phyloP scores from a whole-genome alignment of 768 basidiomycete species.

The Agrocybe praecox region DNA sequence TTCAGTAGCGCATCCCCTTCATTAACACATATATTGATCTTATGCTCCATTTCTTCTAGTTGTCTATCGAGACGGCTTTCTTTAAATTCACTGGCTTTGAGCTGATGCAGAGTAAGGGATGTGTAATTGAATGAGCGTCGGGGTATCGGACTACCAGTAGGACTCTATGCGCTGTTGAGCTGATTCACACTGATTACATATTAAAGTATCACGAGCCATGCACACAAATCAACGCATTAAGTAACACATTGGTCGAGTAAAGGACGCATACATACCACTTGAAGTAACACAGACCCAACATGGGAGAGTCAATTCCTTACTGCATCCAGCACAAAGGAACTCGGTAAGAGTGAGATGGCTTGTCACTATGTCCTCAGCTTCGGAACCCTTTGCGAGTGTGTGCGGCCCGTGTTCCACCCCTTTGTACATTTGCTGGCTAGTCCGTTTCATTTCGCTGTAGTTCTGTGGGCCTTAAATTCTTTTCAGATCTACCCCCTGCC shows the following conservation, averaged over 20 bases:
- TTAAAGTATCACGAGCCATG: not conserved
- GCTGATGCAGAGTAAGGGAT: not conserved
- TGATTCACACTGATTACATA: not conserved
- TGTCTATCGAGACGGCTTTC: not conserved
- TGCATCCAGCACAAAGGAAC: constrained; percentile 3
- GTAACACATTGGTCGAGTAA: not conserved
- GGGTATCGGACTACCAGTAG: not conserved
- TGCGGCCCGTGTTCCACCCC: not conserved
- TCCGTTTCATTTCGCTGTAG: not conserved
- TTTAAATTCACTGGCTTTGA: constrained; percentile 1
- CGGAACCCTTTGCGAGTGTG: not conserved
- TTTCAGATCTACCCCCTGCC: not conserved
- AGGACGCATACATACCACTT: not conserved
- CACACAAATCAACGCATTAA: not conserved
- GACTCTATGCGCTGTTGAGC: not conserved
- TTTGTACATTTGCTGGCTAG: not conserved
- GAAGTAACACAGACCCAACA: constrained; percentile 1
- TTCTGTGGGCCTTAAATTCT: not conserved
- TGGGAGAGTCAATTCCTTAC: not conserved
- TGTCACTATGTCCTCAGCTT: not conserved
- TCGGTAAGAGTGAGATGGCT: not conserved
- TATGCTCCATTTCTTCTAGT: not conserved
- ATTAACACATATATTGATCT: not conserved
- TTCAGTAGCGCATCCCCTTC: not conserved
- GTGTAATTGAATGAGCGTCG: not conserved